These are phyloP conservation scores for Posidonia oceanica DNA, from an alignment of 116 monocot genomes.

Conservation along the genomic window DNA sequence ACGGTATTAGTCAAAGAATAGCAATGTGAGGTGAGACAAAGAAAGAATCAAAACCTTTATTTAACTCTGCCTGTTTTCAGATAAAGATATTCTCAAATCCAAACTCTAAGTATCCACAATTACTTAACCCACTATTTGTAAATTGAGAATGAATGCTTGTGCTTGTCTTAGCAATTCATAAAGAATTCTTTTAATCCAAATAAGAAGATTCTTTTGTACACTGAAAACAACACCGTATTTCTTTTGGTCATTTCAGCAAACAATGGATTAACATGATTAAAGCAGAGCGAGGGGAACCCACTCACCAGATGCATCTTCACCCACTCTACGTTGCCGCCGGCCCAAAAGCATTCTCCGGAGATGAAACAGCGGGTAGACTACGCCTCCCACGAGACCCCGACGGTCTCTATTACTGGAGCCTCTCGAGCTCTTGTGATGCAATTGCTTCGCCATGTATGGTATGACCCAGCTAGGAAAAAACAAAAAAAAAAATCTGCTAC, in stretches of 20 bases:
- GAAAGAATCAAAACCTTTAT: too few relatives aligned
- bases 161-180: background rate
- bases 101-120: background rate
- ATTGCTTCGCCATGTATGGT: conserved; percentile 1
- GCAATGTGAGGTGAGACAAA: background rate
- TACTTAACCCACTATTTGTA: too few relatives aligned
- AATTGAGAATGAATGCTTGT: background rate
- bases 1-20: background rate
- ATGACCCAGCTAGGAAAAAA: too few relatives aligned
- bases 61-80: background rate
- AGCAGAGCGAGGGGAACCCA: background rate
- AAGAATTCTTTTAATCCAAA: background rate
- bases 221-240: background rate
- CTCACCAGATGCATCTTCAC: background rate
- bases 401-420: background rate
- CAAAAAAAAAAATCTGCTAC: too few relatives aligned
- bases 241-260: background rate
- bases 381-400: conserved; percentile 9
- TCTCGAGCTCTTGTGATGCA: background rate
- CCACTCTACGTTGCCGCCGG: background rate
- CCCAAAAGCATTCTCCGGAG: conserved; percentile 6
- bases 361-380: conserved; percentile 10
- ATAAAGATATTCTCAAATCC: background rate
- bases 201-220: background rate
- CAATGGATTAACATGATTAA: background rate